Evolutionary conservation across 805 yeast species (phyloP).

Genomic region (Metschnikowia arizonensis): DNA sequence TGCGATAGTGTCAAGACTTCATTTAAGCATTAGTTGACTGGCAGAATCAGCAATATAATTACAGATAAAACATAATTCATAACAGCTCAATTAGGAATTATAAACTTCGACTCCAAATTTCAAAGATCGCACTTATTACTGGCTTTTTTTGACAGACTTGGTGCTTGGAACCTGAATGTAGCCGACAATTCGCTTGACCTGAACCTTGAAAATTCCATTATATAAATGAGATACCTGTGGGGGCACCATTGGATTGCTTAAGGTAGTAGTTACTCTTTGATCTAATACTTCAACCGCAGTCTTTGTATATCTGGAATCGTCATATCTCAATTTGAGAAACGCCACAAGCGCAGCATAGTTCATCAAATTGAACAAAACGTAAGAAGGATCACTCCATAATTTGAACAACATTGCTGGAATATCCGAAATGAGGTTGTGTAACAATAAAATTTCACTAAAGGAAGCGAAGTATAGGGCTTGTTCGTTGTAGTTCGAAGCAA

Average conservation of each 20-base stretch:
- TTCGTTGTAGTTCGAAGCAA: conserved; percentile 31
- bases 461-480: conserved; percentile 38
- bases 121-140: conserved; percentile 3
- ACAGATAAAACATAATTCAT: background rate
- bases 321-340: conserved; percentile 35
- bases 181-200: conserved; percentile 18
- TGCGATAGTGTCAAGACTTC: background rate
- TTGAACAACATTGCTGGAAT: conserved; percentile 25
- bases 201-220: conserved; percentile 18
- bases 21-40: background rate
- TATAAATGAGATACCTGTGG: conserved; percentile 17
- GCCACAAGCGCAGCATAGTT: conserved; percentile 30
- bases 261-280: conserved; percentile 28
- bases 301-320: conserved; percentile 30
- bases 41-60: background rate
- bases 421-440: conserved; percentile 23
- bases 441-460: conserved; percentile 31
- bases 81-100: background rate
- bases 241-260: conserved; percentile 17
- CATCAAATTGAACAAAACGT: conserved; percentile 28
- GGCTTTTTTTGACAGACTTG: conserved; percentile 14
- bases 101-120: background rate
- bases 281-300: conserved; percentile 46
- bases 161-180: conserved; percentile 23
- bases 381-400: conserved; percentile 22